These are phyloP conservation scores for Pseudogymnoascus sp. DNA, from an alignment of 2,329 filamentous ascomycete species.

Conservation along the genomic window DNA sequence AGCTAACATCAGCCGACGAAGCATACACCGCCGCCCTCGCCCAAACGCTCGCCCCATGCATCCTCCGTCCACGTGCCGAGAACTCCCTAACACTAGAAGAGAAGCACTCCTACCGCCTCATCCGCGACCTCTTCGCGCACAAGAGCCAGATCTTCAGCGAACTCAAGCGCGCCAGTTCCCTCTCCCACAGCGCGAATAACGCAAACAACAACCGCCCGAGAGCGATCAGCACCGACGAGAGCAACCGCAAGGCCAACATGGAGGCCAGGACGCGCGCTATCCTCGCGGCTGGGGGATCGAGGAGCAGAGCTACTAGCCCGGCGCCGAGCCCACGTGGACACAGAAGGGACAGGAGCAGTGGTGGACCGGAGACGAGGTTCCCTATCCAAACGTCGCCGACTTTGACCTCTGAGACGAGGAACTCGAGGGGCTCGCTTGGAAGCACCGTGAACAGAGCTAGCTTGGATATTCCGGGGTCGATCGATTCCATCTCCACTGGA, in stretches of 20 bases:
- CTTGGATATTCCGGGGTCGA: slow-evolving; percentile 64
- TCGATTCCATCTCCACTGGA: neutral
- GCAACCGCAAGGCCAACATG: slow-evolving; percentile 86
- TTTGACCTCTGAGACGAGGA: slow-evolving; percentile 38
- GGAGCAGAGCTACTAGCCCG: slow-evolving; percentile 69
- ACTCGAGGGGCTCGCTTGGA: slow-evolving; percentile 27
- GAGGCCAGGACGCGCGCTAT: slow-evolving; percentile 84
- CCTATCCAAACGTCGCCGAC: slow-evolving; percentile 66
- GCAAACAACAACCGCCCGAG: slow-evolving; percentile 62
- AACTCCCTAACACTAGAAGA: slow-evolving; percentile 93
- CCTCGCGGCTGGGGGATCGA: slow-evolving; percentile 49
- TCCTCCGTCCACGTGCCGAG: slow-evolving; percentile 79
- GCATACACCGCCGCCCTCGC: slow-evolving; percentile 70
- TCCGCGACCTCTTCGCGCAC: slow-evolving; percentile 86
- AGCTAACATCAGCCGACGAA: slow-evolving; percentile 93
- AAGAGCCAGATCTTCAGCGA: slow-evolving; percentile 95
- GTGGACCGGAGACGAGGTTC: slow-evolving; percentile 70
- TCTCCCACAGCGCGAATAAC: slow-evolving; percentile 50
- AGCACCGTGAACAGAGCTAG: slow-evolving; percentile 47
- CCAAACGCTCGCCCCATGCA: slow-evolving; percentile 69
- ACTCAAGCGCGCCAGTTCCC: slow-evolving; percentile 78
- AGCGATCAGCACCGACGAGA: slow-evolving; percentile 91
- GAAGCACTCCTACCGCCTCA: slow-evolving; percentile 80
- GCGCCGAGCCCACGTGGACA: slow-evolving; percentile 56
- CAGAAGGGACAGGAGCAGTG: slow-evolving; percentile 72